These are phyloP conservation scores for Chaetomium globosum DNA, from an alignment of 2,329 filamentous ascomycete genomes.

Conservation along the genomic window DNA sequence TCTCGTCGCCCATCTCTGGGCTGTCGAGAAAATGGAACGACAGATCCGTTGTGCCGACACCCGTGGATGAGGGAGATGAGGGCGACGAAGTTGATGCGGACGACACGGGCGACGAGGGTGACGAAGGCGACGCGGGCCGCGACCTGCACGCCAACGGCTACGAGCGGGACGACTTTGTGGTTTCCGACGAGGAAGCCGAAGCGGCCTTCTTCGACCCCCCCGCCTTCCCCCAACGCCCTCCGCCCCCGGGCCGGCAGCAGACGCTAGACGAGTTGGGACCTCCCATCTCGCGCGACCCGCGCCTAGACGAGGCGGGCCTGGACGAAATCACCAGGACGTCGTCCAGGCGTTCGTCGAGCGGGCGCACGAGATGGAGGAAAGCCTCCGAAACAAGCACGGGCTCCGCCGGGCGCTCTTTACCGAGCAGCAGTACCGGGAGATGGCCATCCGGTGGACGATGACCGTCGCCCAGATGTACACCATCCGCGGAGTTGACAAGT, in stretches of 20 bases:
- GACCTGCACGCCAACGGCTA: slow-evolving; percentile 49
- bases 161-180: slow-evolving; percentile 47
- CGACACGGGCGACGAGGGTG: slow-evolving; percentile 40
- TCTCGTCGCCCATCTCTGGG: slow-evolving; percentile 56
- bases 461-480: slow-evolving; percentile 62
- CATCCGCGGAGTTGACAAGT: slow-evolving; percentile 64
- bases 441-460: slow-evolving; percentile 70
- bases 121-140: slow-evolving; percentile 46
- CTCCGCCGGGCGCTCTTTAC: slow-evolving; percentile 66
- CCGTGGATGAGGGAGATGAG: slow-evolving; percentile 44
- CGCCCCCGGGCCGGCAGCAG: slow-evolving; percentile 42
- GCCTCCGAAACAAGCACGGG: slow-evolving; percentile 61
- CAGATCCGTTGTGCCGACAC: slow-evolving; percentile 29
- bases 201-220: slow-evolving; percentile 54
- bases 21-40: slow-evolving; percentile 45
- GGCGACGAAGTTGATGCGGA: not conserved
- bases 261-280: slow-evolving; percentile 51
- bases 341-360: slow-evolving; percentile 66
- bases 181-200: slow-evolving; percentile 39
- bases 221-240: slow-evolving; percentile 38
- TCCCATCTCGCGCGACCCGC: slow-evolving; percentile 61
- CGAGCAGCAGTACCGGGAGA: slow-evolving; percentile 69
- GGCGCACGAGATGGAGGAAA: slow-evolving; percentile 63
- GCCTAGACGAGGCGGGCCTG: slow-evolving; percentile 53
- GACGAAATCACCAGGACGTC: slow-evolving; percentile 64